Percentiles rank a stretch among this genome's conserved stretches.
phyloP scores from a whole-genome alignment of 805 yeast genomes.

The Candida caryicola region DNA sequence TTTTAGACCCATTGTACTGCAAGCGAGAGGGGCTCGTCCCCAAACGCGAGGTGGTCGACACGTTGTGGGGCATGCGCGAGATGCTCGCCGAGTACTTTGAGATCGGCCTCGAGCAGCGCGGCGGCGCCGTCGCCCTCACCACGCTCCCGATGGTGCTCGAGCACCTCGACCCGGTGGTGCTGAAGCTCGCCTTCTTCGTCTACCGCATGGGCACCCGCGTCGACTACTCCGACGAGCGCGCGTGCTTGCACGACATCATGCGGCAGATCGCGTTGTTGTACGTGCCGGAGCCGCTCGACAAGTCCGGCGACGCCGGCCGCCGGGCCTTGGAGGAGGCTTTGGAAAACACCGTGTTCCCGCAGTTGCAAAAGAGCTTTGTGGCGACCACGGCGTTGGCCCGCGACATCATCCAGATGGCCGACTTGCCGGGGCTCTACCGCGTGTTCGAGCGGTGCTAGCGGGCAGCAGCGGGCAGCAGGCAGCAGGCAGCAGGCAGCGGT shows the following conservation, averaged over 20 bases:
- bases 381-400: slow-evolving; percentile 54
- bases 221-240: slow-evolving; percentile 64
- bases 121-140: slow-evolving; percentile 33
- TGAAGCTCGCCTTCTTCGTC: slow-evolving; percentile 66
- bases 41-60: slow-evolving; percentile 14
- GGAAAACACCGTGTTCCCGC: slow-evolving; percentile 65
- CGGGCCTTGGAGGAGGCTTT: slow-evolving; percentile 32
- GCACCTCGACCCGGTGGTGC: slow-evolving; percentile 58
- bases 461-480: too few relatives aligned
- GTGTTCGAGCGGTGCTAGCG: slow-evolving; percentile 89
- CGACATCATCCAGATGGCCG: slow-evolving; percentile 81
- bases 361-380: slow-evolving; percentile 56
- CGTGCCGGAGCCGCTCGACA: slow-evolving; percentile 53
- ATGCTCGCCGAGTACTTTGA: slow-evolving; percentile 84
- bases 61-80: slow-evolving; percentile 50
- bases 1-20: slow-evolving; percentile 38
- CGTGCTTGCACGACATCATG: slow-evolving; percentile 64
- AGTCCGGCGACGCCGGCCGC: slow-evolving; percentile 3
- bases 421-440: slow-evolving; percentile 82
- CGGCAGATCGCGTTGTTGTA: slow-evolving; percentile 70
- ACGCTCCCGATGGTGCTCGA: slow-evolving; percentile 68
- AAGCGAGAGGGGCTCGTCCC: slow-evolving; percentile 15
- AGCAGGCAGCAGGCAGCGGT: too few relatives aligned
- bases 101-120: slow-evolving; percentile 40
- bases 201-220: slow-evolving; percentile 57